Percentiles rank a stretch among this genome's conserved stretches.
phyloP scores from a whole-genome alignment of 1,284 basidiomycete species.

The Sanghuangporus baumii region DNA sequence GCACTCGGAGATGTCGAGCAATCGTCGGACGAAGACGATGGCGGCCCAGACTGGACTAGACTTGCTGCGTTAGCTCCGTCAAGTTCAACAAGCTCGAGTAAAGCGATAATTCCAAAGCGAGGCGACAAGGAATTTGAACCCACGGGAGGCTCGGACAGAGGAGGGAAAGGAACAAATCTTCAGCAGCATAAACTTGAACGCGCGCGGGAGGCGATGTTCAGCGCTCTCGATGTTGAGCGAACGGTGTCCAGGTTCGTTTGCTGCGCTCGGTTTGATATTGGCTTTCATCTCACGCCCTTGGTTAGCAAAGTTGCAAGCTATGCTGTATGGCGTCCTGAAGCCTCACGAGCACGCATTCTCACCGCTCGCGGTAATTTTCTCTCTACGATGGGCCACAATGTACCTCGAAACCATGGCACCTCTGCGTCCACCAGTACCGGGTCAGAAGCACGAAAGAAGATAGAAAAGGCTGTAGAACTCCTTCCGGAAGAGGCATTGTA shows the following conservation, averaged over 20 bases:
- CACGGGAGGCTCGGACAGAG: slow-evolving; percentile 36
- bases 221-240: slow-evolving; percentile 67
- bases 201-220: slow-evolving; percentile 78
- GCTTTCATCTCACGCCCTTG: background rate
- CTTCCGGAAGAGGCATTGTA: slow-evolving; percentile 94
- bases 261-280: background rate
- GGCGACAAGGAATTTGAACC: slow-evolving; percentile 98
- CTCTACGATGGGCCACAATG: slow-evolving; percentile 71
- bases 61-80: slow-evolving; percentile 24
- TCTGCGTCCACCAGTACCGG: slow-evolving; percentile 24
- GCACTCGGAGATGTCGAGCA: slow-evolving; percentile 42
- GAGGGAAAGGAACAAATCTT: slow-evolving; percentile 63
- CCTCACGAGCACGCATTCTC: slow-evolving; percentile 64
- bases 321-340: slow-evolving; percentile 62
- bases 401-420: slow-evolving; percentile 34
- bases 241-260: slow-evolving; percentile 63
- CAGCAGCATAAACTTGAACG: slow-evolving; percentile 71
- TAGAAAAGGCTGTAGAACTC: slow-evolving; percentile 68
- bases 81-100: slow-evolving; percentile 1
- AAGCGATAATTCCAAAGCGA: slow-evolving; percentile 27
- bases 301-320: slow-evolving; percentile 69
- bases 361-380: slow-evolving; percentile 75
- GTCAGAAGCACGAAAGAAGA: slow-evolving; percentile 28
- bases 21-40: slow-evolving; percentile 52
- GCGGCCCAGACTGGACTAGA: slow-evolving; percentile 54